Evolutionary conservation across 345 rosid species (phyloP).

Genomic region (Sisymbrium altissimum): DNA sequence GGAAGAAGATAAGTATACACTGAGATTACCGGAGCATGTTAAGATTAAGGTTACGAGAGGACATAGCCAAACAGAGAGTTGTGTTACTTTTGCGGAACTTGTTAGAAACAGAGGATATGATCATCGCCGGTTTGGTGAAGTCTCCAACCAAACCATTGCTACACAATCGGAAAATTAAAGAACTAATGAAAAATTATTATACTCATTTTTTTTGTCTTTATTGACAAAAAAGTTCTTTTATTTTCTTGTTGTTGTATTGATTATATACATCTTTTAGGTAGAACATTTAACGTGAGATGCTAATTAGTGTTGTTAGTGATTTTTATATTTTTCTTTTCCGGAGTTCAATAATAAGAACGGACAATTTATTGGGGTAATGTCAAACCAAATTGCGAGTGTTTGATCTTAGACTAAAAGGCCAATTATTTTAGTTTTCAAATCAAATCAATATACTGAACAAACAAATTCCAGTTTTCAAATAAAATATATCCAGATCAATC

Average conservation of each 20-base stretch:
- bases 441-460: no score
- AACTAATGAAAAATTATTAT: neutral
- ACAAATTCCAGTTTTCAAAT: no score
- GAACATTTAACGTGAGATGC: neutral
- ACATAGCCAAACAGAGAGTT: slow-evolving; percentile 46
- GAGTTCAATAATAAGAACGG: slow-evolving; percentile 3
- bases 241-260: slow-evolving; percentile 24
- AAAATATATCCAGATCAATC: no score
- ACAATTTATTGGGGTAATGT: neutral
- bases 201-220: neutral
- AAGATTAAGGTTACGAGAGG: slow-evolving; percentile 46
- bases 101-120: slow-evolving; percentile 22
- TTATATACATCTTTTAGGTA: slow-evolving; percentile 13
- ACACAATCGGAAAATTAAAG: neutral
- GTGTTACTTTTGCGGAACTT: slow-evolving; percentile 55
- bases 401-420: neutral
- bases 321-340: neutral
- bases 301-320: slow-evolving; percentile 1
- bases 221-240: neutral
- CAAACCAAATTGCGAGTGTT: neutral
- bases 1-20: slow-evolving; percentile 48
- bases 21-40: slow-evolving; percentile 56
- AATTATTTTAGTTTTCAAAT: no score
- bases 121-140: slow-evolving; percentile 36
- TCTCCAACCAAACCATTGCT: slow-evolving; percentile 13